Conservation (phyloP, 73 alveolate genomes). For the Paramecium pentaurelia region DNA sequence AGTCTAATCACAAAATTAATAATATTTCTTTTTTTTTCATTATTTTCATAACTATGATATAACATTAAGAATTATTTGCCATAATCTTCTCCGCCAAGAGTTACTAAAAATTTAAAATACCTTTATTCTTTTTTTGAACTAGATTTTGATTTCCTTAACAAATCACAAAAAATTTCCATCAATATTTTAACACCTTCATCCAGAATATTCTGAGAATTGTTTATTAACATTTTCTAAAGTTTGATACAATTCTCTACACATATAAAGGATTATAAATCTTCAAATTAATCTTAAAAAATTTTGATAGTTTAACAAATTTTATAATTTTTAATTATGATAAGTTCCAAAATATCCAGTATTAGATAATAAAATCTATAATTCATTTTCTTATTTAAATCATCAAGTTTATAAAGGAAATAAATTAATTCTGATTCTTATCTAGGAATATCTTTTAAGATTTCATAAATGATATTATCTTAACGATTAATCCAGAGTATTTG, state of each 20-base stretch:
- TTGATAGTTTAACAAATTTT: background rate
- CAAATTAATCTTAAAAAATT: background rate
- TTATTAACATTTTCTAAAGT: background rate
- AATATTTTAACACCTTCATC: background rate
- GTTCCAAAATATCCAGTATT: background rate
- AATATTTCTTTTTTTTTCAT: background rate
- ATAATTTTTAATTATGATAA: background rate
- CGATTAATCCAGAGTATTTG: background rate
- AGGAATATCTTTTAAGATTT: background rate
- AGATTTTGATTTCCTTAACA: too few relatives aligned
- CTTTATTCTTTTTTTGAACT: background rate
- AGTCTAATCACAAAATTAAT: background rate
- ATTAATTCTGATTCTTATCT: background rate
- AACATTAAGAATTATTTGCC: background rate
- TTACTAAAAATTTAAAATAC: background rate
- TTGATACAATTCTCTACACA: background rate
- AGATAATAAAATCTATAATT: too few relatives aligned
- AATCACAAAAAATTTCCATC: background rate
- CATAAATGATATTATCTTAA: background rate
- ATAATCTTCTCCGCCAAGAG: background rate
- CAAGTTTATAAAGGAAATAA: background rate
- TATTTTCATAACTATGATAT: background rate
- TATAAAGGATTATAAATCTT: background rate
- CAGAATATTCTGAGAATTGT: background rate
- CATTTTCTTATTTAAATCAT: background rate